These are phyloP conservation scores for Sclerotinia nivalis DNA, from an alignment of 2,329 filamentous ascomycete species.

Conservation along the genomic window DNA sequence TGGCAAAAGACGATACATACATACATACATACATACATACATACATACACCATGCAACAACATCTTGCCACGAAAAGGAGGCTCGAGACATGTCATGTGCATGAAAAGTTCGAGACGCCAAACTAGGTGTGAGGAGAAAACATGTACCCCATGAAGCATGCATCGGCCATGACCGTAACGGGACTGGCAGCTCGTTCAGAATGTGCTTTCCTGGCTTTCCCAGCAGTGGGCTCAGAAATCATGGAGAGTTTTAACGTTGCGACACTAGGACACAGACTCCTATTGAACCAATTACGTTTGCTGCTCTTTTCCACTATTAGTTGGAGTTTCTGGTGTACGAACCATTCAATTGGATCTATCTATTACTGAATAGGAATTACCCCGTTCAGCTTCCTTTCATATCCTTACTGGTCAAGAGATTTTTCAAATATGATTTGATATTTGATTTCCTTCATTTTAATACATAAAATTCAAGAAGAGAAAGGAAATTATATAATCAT, in stretches of 20 bases:
- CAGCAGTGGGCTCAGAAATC: too few relatives aligned
- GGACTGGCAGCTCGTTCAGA: background rate
- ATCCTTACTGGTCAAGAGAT: too few relatives aligned
- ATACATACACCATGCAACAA: background rate
- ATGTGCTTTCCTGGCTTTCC: too few relatives aligned
- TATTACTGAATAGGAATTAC: background rate
- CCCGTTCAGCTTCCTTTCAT: background rate
- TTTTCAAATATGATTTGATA: too few relatives aligned
- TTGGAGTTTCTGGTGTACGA: background rate
- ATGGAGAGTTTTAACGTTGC: too few relatives aligned
- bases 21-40: too few relatives aligned
- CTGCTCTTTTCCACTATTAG: background rate
- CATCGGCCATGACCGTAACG: background rate
- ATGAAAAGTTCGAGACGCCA: background rate
- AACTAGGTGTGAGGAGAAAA: background rate
- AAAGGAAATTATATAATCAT: background rate
- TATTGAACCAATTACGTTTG: background rate
- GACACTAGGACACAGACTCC: too few relatives aligned
- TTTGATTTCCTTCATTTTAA: background rate
- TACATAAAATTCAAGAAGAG: background rate
- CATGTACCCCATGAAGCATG: background rate
- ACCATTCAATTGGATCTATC: background rate
- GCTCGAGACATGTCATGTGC: slow-evolving; percentile 6
- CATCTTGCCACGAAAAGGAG: slow-evolving; percentile 1
- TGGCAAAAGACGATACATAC: background rate